Base-by-base conservation (phyloP, 1,284 basidiomycete species). In the Stereum hirsutum region DNA sequence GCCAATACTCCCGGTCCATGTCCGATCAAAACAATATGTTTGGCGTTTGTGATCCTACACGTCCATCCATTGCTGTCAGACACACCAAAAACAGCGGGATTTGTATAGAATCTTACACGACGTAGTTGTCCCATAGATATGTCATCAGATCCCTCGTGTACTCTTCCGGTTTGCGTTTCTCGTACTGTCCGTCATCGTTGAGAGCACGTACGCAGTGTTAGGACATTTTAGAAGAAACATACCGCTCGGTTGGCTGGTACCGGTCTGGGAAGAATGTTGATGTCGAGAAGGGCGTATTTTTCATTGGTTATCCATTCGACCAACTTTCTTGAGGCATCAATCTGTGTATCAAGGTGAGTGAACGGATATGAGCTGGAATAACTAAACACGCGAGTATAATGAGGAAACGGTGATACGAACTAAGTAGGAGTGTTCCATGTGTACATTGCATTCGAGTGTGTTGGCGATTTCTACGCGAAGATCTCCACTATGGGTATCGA, bases 121-220 rank as follows among this genome's bases (percentile, higher is more conserved):
- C 72, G 52, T 92, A 91, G 58, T 97, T 95, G 62, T 98, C 94
- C 95, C 95, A 99, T 3, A 98, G 60, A 56, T 95, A 95, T 6
- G 73, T 69, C 47, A 94, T 60, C 19, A 92, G 64, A 24, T 86
- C 76, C 33, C 65, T 71, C 15, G 71, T 69, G 30, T 68, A 62
- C 39, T 75, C 70, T 36, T 68, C 66, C 63, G 70, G 24, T 54
- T 58, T 39, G 58, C 55, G 50, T 47, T 49, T 64, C 58, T 66
- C 46, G 52, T 54, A 39, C 45, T 46, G 20, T 14, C n/a, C 26
- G 33, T 11, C 27, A n/a, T 17, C 14, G 35, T 38, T 25, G 35
- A 38, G 25, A 27, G 12, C 10, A 20, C 30, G 41, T 4, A n/a
- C 15, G n/a, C n/a, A n/a, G n/a, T n/a, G n/a, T n/a, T n/a, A n/a